These are phyloP conservation scores for Closterium sp. DNA, from an alignment of 139 green algal genomes.

Conservation along the genomic window DNA sequence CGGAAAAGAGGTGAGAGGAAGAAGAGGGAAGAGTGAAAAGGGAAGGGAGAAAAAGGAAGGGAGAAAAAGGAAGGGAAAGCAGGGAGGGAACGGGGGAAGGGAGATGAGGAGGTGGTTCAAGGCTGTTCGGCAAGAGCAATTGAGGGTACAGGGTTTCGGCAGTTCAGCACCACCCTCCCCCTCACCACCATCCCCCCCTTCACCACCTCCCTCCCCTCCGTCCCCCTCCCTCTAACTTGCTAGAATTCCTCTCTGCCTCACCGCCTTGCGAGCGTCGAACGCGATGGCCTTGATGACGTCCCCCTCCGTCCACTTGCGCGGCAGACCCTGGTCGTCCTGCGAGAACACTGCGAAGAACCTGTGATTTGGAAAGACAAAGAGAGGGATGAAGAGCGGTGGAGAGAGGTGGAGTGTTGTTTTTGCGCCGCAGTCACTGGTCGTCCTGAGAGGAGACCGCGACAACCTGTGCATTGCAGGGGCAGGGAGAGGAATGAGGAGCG, in stretches of 20 bases:
- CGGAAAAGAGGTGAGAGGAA: not conserved
- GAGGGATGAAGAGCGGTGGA: not conserved
- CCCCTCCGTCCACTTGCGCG: conserved; percentile 23
- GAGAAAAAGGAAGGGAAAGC: not conserved
- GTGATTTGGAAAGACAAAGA: not conserved
- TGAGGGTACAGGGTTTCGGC: no score
- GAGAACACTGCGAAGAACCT: conserved; percentile 48
- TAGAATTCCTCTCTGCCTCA: not conserved
- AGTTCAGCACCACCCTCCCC: no score
- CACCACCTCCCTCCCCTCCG: no score
- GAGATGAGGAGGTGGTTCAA: no score
- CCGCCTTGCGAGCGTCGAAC: not conserved
- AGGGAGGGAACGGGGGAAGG: no score
- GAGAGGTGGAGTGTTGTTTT: no score
- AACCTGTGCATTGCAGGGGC: no score
- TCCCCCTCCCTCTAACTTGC: not conserved
- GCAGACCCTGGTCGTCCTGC: conserved; percentile 29
- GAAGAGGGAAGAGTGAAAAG: not conserved
- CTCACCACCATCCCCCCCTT: no score
- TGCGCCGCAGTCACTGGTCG: no score
- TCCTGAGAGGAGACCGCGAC: no score
- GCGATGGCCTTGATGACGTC: conserved; percentile 48
- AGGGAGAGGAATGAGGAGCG: no score
- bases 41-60: not conserved
- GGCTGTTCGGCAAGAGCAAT: no score